Evolutionary conservation across 1,139 yeast genomes (phyloP).

Genomic region (Candida neerlandica): DNA sequence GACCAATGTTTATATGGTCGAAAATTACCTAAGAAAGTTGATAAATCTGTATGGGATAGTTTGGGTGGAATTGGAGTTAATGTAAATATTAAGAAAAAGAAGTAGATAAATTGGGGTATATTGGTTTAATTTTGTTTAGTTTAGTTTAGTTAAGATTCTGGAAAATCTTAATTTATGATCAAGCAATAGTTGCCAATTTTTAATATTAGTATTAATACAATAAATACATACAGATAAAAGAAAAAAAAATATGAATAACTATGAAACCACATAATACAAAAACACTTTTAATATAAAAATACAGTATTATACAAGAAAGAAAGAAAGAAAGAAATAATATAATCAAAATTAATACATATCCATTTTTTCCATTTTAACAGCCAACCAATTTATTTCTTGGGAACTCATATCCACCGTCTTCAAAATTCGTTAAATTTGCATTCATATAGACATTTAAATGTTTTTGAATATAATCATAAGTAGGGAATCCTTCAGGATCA

Average conservation of each 20-base stretch:
- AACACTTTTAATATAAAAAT: no score
- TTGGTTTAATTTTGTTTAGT: not conserved
- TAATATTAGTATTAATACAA: not conserved
- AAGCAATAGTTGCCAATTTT: not conserved
- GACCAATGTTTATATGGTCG: constrained; percentile 96
- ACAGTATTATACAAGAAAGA: no score
- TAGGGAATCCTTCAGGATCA: constrained; percentile 76
- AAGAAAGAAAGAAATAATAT: no score
- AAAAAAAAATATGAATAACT: not conserved
- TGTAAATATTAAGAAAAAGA: constrained; percentile 40
- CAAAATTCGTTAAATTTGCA: constrained; percentile 67
- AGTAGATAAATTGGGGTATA: constrained; percentile 12
- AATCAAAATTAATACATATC: no score
- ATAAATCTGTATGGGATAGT: constrained; percentile 66
- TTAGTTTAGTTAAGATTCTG: no score
- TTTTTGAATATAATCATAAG: constrained; percentile 66
- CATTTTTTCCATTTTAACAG: no score
- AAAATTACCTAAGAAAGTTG: constrained; percentile 71
- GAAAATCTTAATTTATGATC: no score
- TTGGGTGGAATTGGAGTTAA: constrained; percentile 52
- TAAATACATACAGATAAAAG: not conserved
- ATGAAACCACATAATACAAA: no score
- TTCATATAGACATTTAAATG: constrained; percentile 67
- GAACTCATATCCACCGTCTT: constrained; percentile 61
- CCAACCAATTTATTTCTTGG: constrained; percentile 47